These are phyloP conservation scores for Zopfia rhizophila DNA, from an alignment of 2,329 filamentous ascomycete species.

Conservation along the genomic window DNA sequence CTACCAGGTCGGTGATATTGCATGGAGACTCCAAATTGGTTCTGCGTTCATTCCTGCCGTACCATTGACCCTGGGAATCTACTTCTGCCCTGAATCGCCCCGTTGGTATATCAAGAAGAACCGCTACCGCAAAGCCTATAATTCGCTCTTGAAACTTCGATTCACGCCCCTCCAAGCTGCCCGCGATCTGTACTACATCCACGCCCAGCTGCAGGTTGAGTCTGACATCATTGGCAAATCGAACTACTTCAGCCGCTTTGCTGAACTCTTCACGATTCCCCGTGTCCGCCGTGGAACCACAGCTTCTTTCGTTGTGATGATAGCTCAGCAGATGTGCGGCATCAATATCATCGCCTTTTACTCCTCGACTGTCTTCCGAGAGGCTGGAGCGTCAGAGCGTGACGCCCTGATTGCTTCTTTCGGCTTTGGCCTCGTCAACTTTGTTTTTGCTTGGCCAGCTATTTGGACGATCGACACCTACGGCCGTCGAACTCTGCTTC, in stretches of 20 bases:
- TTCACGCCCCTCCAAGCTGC: slow-evolving; percentile 50
- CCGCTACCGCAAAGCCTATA: slow-evolving; percentile 49
- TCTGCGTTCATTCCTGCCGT: slow-evolving; percentile 39
- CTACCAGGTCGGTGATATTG: slow-evolving; percentile 35
- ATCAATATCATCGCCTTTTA: slow-evolving; percentile 63
- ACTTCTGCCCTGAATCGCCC: slow-evolving; percentile 47
- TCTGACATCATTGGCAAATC: slow-evolving; percentile 32
- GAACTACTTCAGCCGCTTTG: slow-evolving; percentile 50
- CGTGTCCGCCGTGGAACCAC: slow-evolving; percentile 75
- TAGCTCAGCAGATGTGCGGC: slow-evolving; percentile 41
- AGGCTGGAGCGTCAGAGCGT: slow-evolving; percentile 57
- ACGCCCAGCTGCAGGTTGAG: slow-evolving; percentile 46
- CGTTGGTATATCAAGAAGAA: slow-evolving; percentile 53
- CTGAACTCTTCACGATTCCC: slow-evolving; percentile 73
- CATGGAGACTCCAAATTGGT: slow-evolving; percentile 44
- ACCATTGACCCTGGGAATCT: slow-evolving; percentile 37
- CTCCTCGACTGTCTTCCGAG: slow-evolving; percentile 60
- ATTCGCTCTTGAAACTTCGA: slow-evolving; percentile 46
- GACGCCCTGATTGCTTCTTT: slow-evolving; percentile 64
- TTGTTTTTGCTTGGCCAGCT: slow-evolving; percentile 68
- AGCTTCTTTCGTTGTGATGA: slow-evolving; percentile 80
- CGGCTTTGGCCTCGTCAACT: slow-evolving; percentile 69
- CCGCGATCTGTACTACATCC: slow-evolving; percentile 54
- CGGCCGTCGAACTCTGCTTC: slow-evolving; percentile 62
- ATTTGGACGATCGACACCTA: slow-evolving; percentile 65